Evolutionary conservation across 2,329 filamentous ascomycete species (phyloP), one percentile per base, ranked within the genome.

Genomic region (Cytospora schulzeri): DNA sequence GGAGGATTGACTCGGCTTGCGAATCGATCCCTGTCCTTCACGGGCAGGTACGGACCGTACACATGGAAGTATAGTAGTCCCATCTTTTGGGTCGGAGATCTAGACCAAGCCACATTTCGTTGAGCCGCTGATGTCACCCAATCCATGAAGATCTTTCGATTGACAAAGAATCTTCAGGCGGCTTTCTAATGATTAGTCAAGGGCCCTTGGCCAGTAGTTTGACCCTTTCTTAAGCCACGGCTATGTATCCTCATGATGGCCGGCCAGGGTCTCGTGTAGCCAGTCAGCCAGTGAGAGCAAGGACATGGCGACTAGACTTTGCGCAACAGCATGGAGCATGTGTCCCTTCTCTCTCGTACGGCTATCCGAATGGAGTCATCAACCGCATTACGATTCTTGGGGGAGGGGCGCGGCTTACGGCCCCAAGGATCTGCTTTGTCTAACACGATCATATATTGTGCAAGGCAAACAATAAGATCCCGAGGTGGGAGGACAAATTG

Each of bases 391-490:
- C 35, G 28, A 19, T 50, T n/a, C n/a, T n/a, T n/a, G n/a, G n/a
- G n/a, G n/a, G n/a, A n/a, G n/a, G 52, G 51, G 15, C 24, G 51
- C n/a, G 31, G 48, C 60, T 63, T 63, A 56, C 64, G 33, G 59
- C 63, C 63, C 59, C 58, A 63, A 56, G 38, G 64, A 59, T 45
- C 24, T 31, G 24, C 8, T 19, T 22, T 63, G 56, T 62, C 54
- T 33, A 51, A 60, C 29, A 19, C 22, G 31, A 33, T 52, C 53
- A 61, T 22, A 22, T 38, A 26, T 24, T 65, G 63, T 65, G 45
- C 35, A 15, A 57, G 60, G 64, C 51, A 60, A 60, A 55, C 64
- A 48, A 48, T n/a, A 48, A 14, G 12, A 22, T 48, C n/a, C 45
- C 8, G n/a, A 4, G n/a, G 3, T 14, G n/a, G n/a, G 19, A 4